Evolutionary conservation across 768 basidiomycete species (phyloP), one percentile per base, ranked within the genome.

Genomic region (Chalciporus pseudorubinellus): DNA sequence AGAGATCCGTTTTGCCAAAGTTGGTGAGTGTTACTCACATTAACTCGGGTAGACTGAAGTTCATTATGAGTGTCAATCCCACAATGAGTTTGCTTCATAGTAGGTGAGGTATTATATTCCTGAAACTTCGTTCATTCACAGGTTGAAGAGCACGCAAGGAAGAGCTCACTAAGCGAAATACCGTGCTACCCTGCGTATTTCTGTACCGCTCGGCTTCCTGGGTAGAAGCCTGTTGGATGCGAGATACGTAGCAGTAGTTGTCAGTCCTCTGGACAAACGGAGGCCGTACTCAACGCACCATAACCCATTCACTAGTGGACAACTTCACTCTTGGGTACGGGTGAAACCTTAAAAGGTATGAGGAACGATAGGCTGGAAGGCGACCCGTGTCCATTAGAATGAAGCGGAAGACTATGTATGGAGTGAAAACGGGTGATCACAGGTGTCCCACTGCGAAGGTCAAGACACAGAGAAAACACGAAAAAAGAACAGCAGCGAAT

Each of bases 271-370:
- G 29, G 12, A 13, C 29, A 11, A 47, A 22, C 44, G 43, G 33
- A 41, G 7, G 38, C 44, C 8, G 24, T 51, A 16, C 46, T 14
- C 14, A 45, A 48, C 52, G 14, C 38, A 67, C 68, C 56, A 26
- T 6, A 12, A 66, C 40, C 54, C 52, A 61, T 58, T 68, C 66
- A 57, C 56, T 61, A 34, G 29, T 20, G 44, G 64, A 61, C 2
- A 29, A 45, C 20, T 56, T 59, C 29, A 42, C 39, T 31, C 66
- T 64, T 34, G 66, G 67, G 49, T 67, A 67, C 29, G 66, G 66
- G 51, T 67, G 66, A 18, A 55, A 70, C 20, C 66, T 51, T 21
- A 64, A 43, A 4, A 70, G 41, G 26, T 70, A 55, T 1, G 66
- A 68, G 1, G 64, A 66, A 8, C 66, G 61, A 40, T 66, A 68